Evolutionary conservation across 2,329 filamentous ascomycete genomes (phyloP).

Genomic region (Dactylonectria estremocensis): DNA sequence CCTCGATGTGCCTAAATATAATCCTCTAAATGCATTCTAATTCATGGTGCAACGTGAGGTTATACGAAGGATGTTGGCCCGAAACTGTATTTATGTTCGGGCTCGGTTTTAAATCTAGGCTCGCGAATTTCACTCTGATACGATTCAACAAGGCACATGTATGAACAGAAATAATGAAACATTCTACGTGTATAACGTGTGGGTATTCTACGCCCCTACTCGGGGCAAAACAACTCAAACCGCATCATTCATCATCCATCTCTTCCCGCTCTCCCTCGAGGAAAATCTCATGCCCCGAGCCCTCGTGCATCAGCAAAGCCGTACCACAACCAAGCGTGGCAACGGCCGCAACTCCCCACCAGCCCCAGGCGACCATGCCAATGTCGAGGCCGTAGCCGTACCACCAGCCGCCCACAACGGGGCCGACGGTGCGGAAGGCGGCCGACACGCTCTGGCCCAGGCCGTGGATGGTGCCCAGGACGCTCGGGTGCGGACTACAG

Average conservation of each 20-base stretch:
- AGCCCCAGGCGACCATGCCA: conserved; percentile 63
- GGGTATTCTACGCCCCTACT: not conserved
- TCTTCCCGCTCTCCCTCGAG: conserved; percentile 63
- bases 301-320: conserved; percentile 75
- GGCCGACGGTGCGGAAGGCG: conserved; percentile 65
- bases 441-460: conserved; percentile 67
- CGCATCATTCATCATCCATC: conserved; percentile 30
- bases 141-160: not conserved
- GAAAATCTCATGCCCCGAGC: conserved; percentile 73
- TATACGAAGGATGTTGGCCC: no score
- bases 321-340: conserved; percentile 71
- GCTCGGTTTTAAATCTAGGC: not conserved
- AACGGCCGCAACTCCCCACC: conserved; percentile 65
- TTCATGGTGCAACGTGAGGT: no score
- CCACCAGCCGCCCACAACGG: conserved; percentile 65
- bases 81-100: not conserved
- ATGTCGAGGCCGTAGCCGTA: conserved; percentile 62
- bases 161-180: conserved; percentile 1
- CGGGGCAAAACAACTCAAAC: not conserved
- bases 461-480: conserved; percentile 71
- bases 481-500: conserved; percentile 71
- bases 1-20: no score
- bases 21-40: no score
- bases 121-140: not conserved
- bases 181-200: not conserved